Evolutionary conservation across 164 flowering plant genomes (phyloP).

Genomic region (Piper betle): DNA sequence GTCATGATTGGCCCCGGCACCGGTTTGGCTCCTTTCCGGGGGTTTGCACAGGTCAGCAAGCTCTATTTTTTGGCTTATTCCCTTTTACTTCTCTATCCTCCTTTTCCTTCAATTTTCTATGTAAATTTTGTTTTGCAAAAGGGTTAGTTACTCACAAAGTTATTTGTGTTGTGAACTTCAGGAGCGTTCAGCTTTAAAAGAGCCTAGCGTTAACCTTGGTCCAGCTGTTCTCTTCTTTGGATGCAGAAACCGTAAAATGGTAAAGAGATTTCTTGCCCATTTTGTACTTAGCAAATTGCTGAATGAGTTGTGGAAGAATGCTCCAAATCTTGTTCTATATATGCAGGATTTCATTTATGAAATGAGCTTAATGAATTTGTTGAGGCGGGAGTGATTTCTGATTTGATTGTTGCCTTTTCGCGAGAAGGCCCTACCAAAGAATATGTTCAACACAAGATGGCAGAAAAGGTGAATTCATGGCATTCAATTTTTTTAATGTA

Average conservation of each 20-base stretch:
- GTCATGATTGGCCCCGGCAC: conserved; percentile 98
- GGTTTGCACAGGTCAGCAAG: conserved; percentile 72
- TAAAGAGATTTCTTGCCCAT: too few species aligned
- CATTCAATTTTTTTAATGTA: too few species aligned
- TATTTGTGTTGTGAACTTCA: conserved; percentile 26
- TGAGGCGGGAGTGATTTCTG: conserved; percentile 53
- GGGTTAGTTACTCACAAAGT: too few species aligned
- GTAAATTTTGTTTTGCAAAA: neutral
- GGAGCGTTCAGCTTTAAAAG: conserved; percentile 81
- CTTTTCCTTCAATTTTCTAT: conserved; percentile 2
- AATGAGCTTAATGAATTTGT: conserved; percentile 60
- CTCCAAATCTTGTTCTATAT: too few species aligned
- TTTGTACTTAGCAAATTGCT: too few species aligned
- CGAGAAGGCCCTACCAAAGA: conserved; percentile 81
- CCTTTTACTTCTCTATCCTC: neutral
- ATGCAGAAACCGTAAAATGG: conserved; percentile 84
- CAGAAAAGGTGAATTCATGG: conserved; percentile 49
- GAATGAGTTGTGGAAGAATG: too few species aligned
- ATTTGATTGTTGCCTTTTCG: conserved; percentile 81
- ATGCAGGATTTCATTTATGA: conserved; percentile 81
- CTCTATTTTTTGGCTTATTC: neutral
- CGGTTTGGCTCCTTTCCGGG: too few species aligned
- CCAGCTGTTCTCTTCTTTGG: too few species aligned
- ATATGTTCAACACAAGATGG: conserved; percentile 91
- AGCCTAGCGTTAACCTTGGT: conserved; percentile 71